Conservation (phyloP, 1,139 yeast species). For the Nakaseomyces glabratus region DNA sequence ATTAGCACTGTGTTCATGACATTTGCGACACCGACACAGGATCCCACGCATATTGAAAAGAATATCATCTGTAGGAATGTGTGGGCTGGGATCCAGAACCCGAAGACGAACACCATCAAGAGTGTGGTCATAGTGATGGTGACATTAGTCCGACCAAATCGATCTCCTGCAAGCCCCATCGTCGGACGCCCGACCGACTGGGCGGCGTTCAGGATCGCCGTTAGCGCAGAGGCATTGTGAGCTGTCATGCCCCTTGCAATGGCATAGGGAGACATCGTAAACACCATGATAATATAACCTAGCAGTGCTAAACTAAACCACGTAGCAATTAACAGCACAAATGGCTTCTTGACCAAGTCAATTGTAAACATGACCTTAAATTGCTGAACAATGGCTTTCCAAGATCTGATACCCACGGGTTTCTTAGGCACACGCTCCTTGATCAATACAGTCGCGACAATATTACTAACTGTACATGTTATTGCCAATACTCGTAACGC, state of each 20-base stretch:
- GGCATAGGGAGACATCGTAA: conserved; percentile 54
- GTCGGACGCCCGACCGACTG: conserved; percentile 60
- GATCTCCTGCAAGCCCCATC: conserved; percentile 52
- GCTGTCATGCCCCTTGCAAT: conserved; percentile 48
- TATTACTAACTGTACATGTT: conserved; percentile 33
- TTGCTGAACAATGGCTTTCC: conserved; percentile 13
- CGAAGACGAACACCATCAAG: conserved; percentile 31
- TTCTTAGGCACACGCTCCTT: conserved; percentile 38
- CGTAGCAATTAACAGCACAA: conserved; percentile 32
- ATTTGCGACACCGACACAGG: conserved; percentile 52
- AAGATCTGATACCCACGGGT: conserved; percentile 23
- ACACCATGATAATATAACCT: conserved; percentile 53
- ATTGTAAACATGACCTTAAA: conserved; percentile 9
- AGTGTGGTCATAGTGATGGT: conserved; percentile 31
- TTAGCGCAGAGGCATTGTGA: conserved; percentile 48
- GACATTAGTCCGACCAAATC: conserved; percentile 48
- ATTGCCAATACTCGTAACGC: conserved; percentile 54
- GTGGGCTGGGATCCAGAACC: conserved; percentile 40
- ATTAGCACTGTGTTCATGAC: conserved; percentile 53
- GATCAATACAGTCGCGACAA: conserved; percentile 37
- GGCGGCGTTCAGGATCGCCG: conserved; percentile 55
- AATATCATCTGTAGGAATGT: conserved; percentile 44
- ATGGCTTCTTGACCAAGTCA: conserved; percentile 15
- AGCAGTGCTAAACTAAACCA: conserved; percentile 52
- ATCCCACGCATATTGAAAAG: conserved; percentile 47